Base-by-base conservation (phyloP, 2,329 filamentous ascomycete species). In the Fusarium austroafricanum region DNA sequence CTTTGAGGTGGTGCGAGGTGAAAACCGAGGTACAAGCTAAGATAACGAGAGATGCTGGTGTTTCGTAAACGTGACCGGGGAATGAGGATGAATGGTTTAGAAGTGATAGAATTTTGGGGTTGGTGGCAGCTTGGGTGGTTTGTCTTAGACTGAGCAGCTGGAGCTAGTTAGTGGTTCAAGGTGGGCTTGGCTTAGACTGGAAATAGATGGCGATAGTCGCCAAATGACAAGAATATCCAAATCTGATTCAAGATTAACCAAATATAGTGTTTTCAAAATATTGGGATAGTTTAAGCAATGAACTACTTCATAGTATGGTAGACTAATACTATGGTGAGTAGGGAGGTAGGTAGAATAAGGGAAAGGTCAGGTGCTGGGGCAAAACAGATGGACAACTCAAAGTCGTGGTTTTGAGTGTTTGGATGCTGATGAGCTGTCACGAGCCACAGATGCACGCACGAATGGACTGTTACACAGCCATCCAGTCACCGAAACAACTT, bases 71-170 rank as follows among this genome's bases (percentile, higher is more conserved):
- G 50, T 49, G 46, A 61, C 45, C 31, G 20, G 35, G 17, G 21
- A 49, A 50, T 23, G 39, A 43, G 35, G 35, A 56, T 35, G 55
- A 50, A 43, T 43, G 28, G 46, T 37, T 56, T 69, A 33, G 47
- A 54, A 54, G 40, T 42, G 56, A 44, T 29, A 66, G 44, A 67
- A 55, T 65, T 69, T 62, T 52, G 43, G 31, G 49, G 47, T 64
- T 50, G 59, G 45, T 33, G 42, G 43, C 43, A 61, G 43, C 51
- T 53, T 57, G 52, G 45, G 37, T 45, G 46, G 65, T 55, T 57
- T 61, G 61, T 55, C 35, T 51, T 33, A 15, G 31, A 33, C 14
- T 33, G 31, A 33, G 42, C 17, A 35, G 17, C 33, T 35, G 37
- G 18, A 52, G 49, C 49, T 44, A 51, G 20, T 35, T 37, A n/a